phyloP scores from a whole-genome alignment of 2,329 filamentous ascomycete genomes.

The Leptosphaerulina australis region DNA sequence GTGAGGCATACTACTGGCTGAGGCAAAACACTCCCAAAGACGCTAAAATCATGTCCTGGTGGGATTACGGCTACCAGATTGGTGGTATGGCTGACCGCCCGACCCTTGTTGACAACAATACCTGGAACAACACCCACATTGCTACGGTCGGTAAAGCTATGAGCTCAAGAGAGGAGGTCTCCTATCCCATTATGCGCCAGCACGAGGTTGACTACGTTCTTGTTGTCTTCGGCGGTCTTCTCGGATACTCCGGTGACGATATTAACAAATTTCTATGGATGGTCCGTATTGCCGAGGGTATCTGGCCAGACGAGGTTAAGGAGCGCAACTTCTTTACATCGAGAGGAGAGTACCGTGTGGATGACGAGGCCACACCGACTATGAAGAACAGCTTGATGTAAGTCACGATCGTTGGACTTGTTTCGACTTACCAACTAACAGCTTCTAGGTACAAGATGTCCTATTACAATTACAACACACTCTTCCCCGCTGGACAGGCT shows the following conservation, averaged over 20 bases:
- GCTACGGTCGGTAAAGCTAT: conserved; percentile 98
- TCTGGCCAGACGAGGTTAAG: conserved; percentile 99
- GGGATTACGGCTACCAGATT: conserved; percentile 99
- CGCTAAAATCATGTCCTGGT: conserved; percentile 99
- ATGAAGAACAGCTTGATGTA: conserved; percentile 99
- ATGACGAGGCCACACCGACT: conserved; percentile 88
- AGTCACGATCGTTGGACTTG: conserved; percentile 48
- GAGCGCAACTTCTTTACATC: conserved; percentile 95
- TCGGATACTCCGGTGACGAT: conserved; percentile 97
- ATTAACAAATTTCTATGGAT: conserved; percentile 99
- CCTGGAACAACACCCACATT: conserved; percentile 99
- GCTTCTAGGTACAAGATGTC: conserved; percentile 96
- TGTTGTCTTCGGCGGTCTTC: conserved; percentile 91
- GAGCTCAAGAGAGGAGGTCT: conserved; percentile 96
- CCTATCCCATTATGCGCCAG: conserved; percentile 97
- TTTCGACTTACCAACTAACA: conserved; percentile 31
- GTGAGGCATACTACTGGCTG: conserved; percentile 99
- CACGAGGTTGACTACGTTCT: conserved; percentile 99
- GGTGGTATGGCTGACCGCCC: conserved; percentile 98
- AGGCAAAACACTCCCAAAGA: conserved; percentile 94
- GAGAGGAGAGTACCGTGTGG: conserved; percentile 92
- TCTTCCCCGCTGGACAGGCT: conserved; percentile 92
- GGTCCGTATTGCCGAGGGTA: conserved; percentile 98
- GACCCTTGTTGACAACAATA: conserved; percentile 98
- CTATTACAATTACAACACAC: conserved; percentile 93